These are phyloP conservation scores for Opeltia flavorubescens DNA, from an alignment of 495 filamentous ascomycete species.

Conservation along the genomic window DNA sequence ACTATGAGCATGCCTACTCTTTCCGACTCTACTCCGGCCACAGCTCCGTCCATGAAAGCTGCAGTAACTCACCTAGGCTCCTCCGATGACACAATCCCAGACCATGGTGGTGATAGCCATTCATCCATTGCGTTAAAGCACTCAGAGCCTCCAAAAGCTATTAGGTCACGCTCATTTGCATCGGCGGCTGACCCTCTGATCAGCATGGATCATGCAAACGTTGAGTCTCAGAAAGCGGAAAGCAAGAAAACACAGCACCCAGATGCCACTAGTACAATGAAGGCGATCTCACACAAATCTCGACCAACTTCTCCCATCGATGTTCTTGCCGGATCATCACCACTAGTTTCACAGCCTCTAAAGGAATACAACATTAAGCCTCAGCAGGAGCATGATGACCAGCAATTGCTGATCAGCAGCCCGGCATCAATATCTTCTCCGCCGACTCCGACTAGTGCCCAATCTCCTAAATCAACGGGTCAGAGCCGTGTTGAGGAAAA, in stretches of 20 bases:
- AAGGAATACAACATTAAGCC: no score
- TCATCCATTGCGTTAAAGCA: slow-evolving; percentile 25
- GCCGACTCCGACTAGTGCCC: slow-evolving; percentile 6
- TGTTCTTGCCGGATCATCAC: slow-evolving; percentile 40
- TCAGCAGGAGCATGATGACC: slow-evolving; percentile 4
- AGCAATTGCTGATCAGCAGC: slow-evolving; percentile 1
- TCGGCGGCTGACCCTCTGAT: slow-evolving; percentile 48
- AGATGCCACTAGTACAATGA: slow-evolving; percentile 48
- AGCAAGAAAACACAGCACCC: slow-evolving; percentile 30
- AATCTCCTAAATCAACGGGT: slow-evolving; percentile 5
- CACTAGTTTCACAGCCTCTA: slow-evolving; percentile 24
- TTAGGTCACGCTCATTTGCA: slow-evolving; percentile 51
- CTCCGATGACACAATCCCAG: slow-evolving; percentile 11
- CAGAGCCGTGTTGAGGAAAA: not conserved
- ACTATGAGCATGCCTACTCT: slow-evolving; percentile 43
- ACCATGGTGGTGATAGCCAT: slow-evolving; percentile 16
- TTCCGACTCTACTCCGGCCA: slow-evolving; percentile 17
- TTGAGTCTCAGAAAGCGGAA: slow-evolving; percentile 37
- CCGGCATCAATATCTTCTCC: slow-evolving; percentile 10
- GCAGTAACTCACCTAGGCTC: slow-evolving; percentile 17
- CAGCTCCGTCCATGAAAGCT: slow-evolving; percentile 24
- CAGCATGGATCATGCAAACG: slow-evolving; percentile 44
- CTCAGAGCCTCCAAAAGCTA: slow-evolving; percentile 35
- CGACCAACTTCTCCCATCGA: slow-evolving; percentile 40
- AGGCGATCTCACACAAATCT: slow-evolving; percentile 48